Conservation (phyloP, 495 filamentous ascomycete species). For the Aspergillus bertholletiae region DNA sequence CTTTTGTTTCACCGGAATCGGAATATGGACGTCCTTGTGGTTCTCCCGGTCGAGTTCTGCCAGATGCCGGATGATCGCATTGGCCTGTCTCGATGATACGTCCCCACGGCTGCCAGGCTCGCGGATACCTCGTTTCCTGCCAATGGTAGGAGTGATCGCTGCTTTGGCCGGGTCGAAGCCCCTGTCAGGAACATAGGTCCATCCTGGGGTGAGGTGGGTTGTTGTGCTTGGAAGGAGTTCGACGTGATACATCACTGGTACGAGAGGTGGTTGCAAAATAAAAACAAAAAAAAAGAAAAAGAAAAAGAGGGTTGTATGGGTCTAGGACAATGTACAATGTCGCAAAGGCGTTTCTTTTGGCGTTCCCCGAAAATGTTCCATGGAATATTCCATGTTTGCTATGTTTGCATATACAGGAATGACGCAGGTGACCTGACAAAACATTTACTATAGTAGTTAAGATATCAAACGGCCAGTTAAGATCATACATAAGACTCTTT, state of each 20-base stretch:
- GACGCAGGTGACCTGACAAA: background rate
- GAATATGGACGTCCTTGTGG: conserved; percentile 65
- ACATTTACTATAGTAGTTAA: background rate
- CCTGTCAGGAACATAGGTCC: conserved; percentile 83
- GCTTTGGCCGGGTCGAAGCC: conserved; percentile 58
- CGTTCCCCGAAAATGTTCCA: background rate
- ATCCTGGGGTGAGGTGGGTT: conserved; percentile 70
- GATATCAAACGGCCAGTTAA: background rate
- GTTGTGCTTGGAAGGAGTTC: conserved; percentile 71
- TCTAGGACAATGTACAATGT: conserved; percentile 1
- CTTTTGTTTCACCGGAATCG: conserved; percentile 54
- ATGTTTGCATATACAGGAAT: conserved; percentile 24
- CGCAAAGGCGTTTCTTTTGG: conserved; percentile 1
- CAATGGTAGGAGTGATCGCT: conserved; percentile 50
- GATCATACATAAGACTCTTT: background rate
- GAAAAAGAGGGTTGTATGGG: background rate
- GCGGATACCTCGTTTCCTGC: conserved; percentile 64
- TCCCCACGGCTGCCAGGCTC: conserved; percentile 50
- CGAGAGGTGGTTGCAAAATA: no score
- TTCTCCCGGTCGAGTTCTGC: conserved; percentile 80
- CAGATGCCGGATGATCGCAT: conserved; percentile 71
- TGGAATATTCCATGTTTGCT: conserved; percentile 19
- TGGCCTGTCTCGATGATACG: conserved; percentile 70
- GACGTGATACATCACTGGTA: conserved; percentile 54
- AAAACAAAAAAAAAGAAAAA: no score